Conservation (phyloP, 1,284 basidiomycete genomes). For the Spongiforma sp. region DNA sequence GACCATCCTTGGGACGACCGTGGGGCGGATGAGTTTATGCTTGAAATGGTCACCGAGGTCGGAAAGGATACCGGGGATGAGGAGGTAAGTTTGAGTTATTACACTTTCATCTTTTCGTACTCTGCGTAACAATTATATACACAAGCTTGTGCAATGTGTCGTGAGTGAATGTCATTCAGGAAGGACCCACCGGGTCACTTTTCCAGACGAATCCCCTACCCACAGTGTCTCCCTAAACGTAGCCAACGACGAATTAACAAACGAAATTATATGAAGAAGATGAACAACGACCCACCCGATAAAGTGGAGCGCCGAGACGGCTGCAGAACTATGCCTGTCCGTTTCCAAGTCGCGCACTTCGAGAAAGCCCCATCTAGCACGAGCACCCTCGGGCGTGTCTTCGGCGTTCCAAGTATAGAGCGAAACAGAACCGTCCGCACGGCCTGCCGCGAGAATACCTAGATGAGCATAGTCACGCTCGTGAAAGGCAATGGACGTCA, state of each 20-base stretch:
- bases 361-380: conserved; percentile 74
- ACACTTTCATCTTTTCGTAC: too few species aligned
- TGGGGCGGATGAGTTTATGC: conserved; percentile 45
- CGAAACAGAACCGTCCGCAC: conserved; percentile 67
- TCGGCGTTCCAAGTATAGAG: conserved; percentile 79
- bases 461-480: conserved; percentile 79
- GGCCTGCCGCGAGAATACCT: conserved; percentile 73
- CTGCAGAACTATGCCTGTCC: conserved; percentile 38
- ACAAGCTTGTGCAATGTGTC: too few species aligned
- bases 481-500: conserved; percentile 78
- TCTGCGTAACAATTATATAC: too few species aligned
- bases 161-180: conserved; percentile 22
- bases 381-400: conserved; percentile 63
- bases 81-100: conserved; percentile 54
- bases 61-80: conserved; percentile 72
- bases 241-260: not conserved
- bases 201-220: conserved; percentile 32
- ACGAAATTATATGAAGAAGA: too few species aligned
- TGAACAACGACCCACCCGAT: conserved; percentile 55
- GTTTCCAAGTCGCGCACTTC: conserved; percentile 69
- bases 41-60: conserved; percentile 74
- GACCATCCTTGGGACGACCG: conserved; percentile 35
- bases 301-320: conserved; percentile 71
- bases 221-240: conserved; percentile 28
- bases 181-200: conserved; percentile 28